Evolutionary conservation across 345 rosid genomes (phyloP), one percentile per base, ranked within the genome.

Genomic region (Carallia pectinifolia): DNA sequence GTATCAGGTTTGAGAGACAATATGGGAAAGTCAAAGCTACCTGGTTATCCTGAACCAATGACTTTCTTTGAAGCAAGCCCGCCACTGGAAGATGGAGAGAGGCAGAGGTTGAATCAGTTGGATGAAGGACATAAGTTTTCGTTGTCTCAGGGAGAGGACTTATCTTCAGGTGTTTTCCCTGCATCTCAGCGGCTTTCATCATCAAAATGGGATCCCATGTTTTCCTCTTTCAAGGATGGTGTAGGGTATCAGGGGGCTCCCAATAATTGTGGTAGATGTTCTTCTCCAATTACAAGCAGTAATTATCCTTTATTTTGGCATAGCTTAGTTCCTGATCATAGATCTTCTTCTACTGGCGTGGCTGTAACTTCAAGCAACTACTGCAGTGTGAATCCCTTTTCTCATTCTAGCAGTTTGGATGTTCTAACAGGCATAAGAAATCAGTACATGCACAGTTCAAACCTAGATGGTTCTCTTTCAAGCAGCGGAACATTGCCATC

Each of bases 291-390:
- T 69, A 77, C 75, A 65, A 74, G 67, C 62, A 75, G 73, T 55
- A 81, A 64, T 65, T 66, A 87, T 77, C 62, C 81, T 70, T 19
- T 80, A 37, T 40, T 81, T 48, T 78, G 81, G 69, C 81, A 78
- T 31, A 68, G 70, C 72, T 79, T 83, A 56, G 76, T 77, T 77
- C 89, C 85, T 55, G 84, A 81, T 31, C 72, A 38, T 75, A 75
- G 73, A 78, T 70, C 81, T 73, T 77, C 80, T 72, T 67, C 80
- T 58, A 71, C 77, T 67, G 81, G 76, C 66, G 75, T 79, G 18
- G 59, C 69, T 64, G 50, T 66, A 18, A 71, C 70, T 53, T 73
- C 74, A 63, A 65, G 70, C 73, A 61, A 79, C 66, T 75, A 66
- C 74, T 79, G 59, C 53, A 55, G 65, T 29, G 53, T 61, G 62